Evolutionary conservation across 1,284 basidiomycete genomes (phyloP), one percentile per base, ranked within the genome.

Genomic region (Malassezia caprae): DNA sequence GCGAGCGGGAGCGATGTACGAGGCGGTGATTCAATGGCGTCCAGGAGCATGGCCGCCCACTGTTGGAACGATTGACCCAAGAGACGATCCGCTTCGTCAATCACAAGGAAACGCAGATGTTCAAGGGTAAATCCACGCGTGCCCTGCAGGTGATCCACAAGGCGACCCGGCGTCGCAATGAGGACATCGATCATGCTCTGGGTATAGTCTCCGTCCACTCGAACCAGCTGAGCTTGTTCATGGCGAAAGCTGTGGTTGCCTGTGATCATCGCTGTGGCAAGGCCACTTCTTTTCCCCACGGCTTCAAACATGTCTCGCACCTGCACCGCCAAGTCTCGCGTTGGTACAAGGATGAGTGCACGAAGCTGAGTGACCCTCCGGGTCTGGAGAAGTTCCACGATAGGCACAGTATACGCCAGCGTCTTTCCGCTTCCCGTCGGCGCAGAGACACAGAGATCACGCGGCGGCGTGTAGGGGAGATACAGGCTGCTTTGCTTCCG

Each of bases 391-490:
- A 53, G 47, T 79, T 96, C 88, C 26, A 96, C 80, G 50, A 96
- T 87, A 1, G 93, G 93, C 17, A 96, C 78, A 4, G 86, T 85
- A 76, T 98, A 98, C 12, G 90, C 88, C 19, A 98, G 80, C 0
- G 93, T 98, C 78, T 98, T 98, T 0, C 93, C 93, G 64, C 88
- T 91, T 28, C 93, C 93, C 0, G 93, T 98, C 0, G 94, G 94
- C 1, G 94, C 94, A 5, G 90, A 94, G n/a, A 94, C 87, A 66
- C 91, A 93, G 8, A 91, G 80, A 75, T 99, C 94, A 37, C 81
- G 80, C 23, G 85, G 84, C 24, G 82, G 80, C 49, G 82, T 75
- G 63, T 83, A 84, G 0, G 87, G 84, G 13, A 82, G 79, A 67
- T 90, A 89, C 3, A 94, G 77, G 15, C 43, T 42, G 7, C 37